Conservation (phyloP, 495 filamentous ascomycete genomes). For the Aspergillus steynii region DNA sequence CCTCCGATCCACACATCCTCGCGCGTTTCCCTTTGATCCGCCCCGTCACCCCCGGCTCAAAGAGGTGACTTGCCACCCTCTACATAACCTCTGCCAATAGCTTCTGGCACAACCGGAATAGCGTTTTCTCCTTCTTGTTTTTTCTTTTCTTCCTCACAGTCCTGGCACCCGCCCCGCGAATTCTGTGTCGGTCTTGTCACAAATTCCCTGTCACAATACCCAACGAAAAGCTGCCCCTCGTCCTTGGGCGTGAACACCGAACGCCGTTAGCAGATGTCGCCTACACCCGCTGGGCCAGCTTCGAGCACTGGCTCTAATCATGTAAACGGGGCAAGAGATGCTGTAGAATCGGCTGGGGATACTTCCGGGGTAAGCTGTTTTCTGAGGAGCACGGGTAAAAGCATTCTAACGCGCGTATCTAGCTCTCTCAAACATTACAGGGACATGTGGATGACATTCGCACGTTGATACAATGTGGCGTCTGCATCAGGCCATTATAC, state of each 20-base stretch:
- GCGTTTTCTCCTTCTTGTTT: neutral
- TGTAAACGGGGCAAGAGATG: conserved; percentile 21
- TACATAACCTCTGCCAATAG: neutral
- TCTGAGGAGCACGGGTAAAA: conserved; percentile 1
- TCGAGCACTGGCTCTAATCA: conserved; percentile 7
- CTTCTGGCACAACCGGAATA: neutral
- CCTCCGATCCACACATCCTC: neutral
- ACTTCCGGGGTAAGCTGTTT: conserved; percentile 34
- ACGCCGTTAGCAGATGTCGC: conserved; percentile 15
- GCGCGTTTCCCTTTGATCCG: neutral
- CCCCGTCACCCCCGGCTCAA: neutral
- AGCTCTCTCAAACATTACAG: conserved; percentile 51
- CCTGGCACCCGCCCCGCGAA: neutral
- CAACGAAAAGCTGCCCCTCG: conserved; percentile 2
- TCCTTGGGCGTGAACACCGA: neutral
- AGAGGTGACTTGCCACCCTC: neutral
- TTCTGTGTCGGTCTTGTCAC: neutral
- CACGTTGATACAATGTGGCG: conserved; percentile 60
- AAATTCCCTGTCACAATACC: neutral
- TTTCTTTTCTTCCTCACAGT: neutral
- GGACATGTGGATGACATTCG: conserved; percentile 53
- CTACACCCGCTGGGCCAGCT: conserved; percentile 7
- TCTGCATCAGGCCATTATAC: conserved; percentile 69
- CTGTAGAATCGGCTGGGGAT: conserved; percentile 21
- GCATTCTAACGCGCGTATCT: conserved; percentile 15